A percentile compares a stretch with the other conserved stretches of the same genome.
phyloP scores from a whole-genome alignment of 2,329 filamentous ascomycete species.

The Sporothrix phasma region DNA sequence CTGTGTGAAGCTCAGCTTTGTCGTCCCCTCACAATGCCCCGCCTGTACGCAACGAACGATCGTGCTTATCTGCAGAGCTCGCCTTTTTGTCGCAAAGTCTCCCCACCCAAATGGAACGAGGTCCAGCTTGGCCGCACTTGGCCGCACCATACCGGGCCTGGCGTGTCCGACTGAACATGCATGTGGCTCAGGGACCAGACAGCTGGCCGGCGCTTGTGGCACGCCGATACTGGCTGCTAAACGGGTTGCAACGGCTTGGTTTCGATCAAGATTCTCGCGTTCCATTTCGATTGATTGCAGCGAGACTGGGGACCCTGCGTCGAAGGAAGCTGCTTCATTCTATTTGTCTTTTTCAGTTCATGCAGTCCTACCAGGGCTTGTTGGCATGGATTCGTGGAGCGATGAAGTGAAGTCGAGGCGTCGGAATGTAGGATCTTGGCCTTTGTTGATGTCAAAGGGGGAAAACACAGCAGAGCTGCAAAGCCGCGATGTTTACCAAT shows the following conservation, averaged over 20 bases:
- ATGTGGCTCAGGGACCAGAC: background rate
- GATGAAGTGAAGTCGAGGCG: background rate
- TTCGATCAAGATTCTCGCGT: background rate
- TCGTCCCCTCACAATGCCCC: background rate
- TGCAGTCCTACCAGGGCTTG: too few species aligned
- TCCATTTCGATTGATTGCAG: background rate
- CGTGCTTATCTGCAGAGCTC: constrained; percentile 1
- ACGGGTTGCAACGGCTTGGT: background rate
- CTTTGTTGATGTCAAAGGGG: background rate
- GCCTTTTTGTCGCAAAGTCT: background rate
- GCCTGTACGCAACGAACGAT: background rate
- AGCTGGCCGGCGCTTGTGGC: background rate
- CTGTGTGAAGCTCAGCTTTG: background rate
- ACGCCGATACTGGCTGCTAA: background rate
- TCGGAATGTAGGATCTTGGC: background rate
- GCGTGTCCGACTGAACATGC: background rate
- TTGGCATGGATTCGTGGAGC: too few species aligned
- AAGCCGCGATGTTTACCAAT: background rate
- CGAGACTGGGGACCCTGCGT: background rate
- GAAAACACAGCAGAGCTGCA: background rate
- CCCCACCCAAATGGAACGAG: background rate
- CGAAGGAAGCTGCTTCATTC: too few species aligned
- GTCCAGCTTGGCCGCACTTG: background rate
- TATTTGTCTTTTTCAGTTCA: too few species aligned
- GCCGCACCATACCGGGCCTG: background rate